These are phyloP conservation scores for Ogataea nakhonphanomensis DNA, from an alignment of 805 yeast species.

Conservation along the genomic window DNA sequence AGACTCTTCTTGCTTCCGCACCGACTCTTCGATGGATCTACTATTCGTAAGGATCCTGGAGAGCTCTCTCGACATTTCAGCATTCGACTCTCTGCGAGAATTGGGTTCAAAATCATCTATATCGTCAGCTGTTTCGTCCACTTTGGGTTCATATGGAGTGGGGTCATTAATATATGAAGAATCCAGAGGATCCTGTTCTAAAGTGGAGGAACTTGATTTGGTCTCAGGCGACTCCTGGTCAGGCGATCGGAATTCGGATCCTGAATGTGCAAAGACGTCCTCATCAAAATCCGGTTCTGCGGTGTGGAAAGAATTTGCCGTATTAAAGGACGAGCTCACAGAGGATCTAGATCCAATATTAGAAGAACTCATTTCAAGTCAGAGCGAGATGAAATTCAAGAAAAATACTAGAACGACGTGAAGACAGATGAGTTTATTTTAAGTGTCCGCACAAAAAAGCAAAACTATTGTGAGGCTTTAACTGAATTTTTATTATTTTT, in stretches of 20 bases:
- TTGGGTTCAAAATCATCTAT: slow-evolving; percentile 4
- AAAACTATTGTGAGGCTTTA: no score
- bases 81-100: slow-evolving; percentile 16
- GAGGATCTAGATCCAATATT: slow-evolving; percentile 7
- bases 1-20: slow-evolving; percentile 31
- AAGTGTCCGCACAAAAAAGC: no score
- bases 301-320: slow-evolving; percentile 16
- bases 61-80: slow-evolving; percentile 24
- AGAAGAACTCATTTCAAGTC: not conserved
- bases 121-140: slow-evolving; percentile 1
- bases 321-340: slow-evolving; percentile 14
- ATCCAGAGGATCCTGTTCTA: slow-evolving; percentile 10
- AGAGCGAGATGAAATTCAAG: no score
- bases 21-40: slow-evolving; percentile 26
- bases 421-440: no score
- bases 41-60: slow-evolving; percentile 43
- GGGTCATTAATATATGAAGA: slow-evolving; percentile 9
- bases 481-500: no score
- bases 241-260: no score
- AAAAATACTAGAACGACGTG: no score
- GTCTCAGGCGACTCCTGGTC: not conserved
- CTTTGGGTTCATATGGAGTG: slow-evolving; percentile 9
- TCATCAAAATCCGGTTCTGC: slow-evolving; percentile 6
- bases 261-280: not conserved
- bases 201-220: slow-evolving; percentile 2